Conservation (phyloP, 139 green algal genomes). For the Closterium sp. region DNA sequence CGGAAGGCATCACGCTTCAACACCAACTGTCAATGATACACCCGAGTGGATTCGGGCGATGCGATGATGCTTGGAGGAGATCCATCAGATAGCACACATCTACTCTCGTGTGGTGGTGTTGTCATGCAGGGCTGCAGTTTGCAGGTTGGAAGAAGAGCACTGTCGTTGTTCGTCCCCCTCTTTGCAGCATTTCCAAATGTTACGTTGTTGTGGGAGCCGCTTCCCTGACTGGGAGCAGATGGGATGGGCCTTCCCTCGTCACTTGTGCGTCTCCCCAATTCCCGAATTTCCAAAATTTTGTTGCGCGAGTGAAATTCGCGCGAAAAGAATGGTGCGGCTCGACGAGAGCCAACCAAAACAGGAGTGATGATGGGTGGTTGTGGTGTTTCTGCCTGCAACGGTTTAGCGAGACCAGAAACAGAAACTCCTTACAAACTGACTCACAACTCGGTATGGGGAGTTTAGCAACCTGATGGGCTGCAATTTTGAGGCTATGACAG, state of each 20-base stretch:
- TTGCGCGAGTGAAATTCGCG: neutral
- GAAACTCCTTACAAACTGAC: neutral
- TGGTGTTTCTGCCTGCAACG: neutral
- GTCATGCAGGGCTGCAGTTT: too few relatives aligned
- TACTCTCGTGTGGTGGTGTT: neutral
- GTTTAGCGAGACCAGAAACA: too few relatives aligned
- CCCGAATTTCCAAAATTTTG: neutral
- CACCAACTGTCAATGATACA: neutral
- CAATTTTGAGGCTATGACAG: too few relatives aligned
- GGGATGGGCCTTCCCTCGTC: too few relatives aligned
- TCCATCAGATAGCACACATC: neutral
- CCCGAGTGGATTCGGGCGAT: neutral
- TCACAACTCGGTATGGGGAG: neutral
- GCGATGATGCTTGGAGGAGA: neutral
- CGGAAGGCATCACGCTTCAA: neutral
- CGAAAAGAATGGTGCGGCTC: neutral
- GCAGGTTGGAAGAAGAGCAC: too few relatives aligned
- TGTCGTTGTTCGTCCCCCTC: too few relatives aligned
- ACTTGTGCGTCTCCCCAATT: too few relatives aligned
- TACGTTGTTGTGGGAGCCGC: too few relatives aligned
- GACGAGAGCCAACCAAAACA: neutral
- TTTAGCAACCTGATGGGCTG: too few relatives aligned
- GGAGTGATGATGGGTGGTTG: neutral
- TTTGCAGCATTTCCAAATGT: too few relatives aligned
- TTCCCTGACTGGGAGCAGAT: too few relatives aligned